Evolutionary conservation across 768 basidiomycete species (phyloP), one percentile per base, ranked within the genome.

Genomic region (Phylloporus sp.): DNA sequence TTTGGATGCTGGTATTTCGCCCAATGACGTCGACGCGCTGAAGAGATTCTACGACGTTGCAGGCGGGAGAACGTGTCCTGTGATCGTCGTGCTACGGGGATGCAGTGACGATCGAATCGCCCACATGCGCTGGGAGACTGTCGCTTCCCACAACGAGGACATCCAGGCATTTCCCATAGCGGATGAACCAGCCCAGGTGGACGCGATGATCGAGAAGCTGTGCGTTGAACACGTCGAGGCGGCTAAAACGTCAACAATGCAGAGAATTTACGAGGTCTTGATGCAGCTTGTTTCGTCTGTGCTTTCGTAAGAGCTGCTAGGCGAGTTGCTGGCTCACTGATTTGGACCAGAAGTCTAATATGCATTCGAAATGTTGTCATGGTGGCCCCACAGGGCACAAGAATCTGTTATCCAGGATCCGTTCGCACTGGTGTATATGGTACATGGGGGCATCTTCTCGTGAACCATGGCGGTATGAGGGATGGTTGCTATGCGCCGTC

Each of bases 81-180:
- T 46, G 31, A 38, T 49, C 31, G 48, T 49, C 20, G 36, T 45
- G 3, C 5, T 49, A 4, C 48, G 26, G 13, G 43, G 24, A 11
- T 49, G 43, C 14, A 4, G 22, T 2, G 32, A 33, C 9, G 29
- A 33, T 0, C 13, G 13, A 22, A 17, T 31, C 9, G 26, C 8
- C 9, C 15, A 9, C 8, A 5, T 0, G 5, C 39, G 8, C 20
- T 18, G 44, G 20, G 26, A 23, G 4, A 15, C 21, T 1, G n/a
- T 49, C 26, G 5, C 17, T 14, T 39, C 44, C 11, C 26, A 17
- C 9, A 1, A 35, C 14, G 6, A 2, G 1, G 21, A 29, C 32
- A 39, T 49, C 21, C 36, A 14, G 1, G 37, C 37, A 15, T 7
- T 9, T 4, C 34, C 18, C 5, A 24, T 21, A 2, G 24, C 3